Conservation (phyloP, 2,329 filamentous ascomycete genomes). For the Ilyonectria destructans region DNA sequence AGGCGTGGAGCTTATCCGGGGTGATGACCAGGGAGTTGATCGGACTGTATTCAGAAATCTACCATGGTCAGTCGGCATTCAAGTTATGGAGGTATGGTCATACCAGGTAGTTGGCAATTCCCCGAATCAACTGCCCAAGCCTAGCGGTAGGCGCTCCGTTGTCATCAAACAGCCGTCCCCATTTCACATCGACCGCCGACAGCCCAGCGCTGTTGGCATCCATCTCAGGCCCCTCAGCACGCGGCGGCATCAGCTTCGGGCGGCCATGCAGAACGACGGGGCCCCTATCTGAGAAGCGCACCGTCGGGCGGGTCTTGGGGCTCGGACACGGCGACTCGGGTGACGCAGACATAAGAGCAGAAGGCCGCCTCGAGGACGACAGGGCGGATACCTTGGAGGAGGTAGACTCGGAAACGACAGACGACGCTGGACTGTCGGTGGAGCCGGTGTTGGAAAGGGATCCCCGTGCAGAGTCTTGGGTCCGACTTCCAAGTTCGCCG, state of each 20-base stretch:
- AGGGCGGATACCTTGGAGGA: slow-evolving; percentile 35
- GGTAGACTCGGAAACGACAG: slow-evolving; percentile 42
- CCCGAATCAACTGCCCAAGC: slow-evolving; percentile 80
- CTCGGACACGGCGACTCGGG: slow-evolving; percentile 22
- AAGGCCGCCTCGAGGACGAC: slow-evolving; percentile 29
- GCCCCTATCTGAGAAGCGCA: slow-evolving; percentile 52
- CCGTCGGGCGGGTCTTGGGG: slow-evolving; percentile 46
- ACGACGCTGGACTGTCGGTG: slow-evolving; percentile 36
- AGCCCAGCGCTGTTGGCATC: slow-evolving; percentile 20
- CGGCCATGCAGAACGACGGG: slow-evolving; percentile 48
- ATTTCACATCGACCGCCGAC: slow-evolving; percentile 77
- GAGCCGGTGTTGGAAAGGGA: slow-evolving; percentile 30
- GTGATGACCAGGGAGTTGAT: slow-evolving; percentile 74
- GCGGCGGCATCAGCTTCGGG: slow-evolving; percentile 23
- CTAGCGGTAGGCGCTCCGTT: slow-evolving; percentile 78
- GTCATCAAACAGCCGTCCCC: slow-evolving; percentile 82
- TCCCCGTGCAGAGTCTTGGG: slow-evolving; percentile 2
- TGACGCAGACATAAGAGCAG: slow-evolving; percentile 6
- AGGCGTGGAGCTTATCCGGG: slow-evolving; percentile 81
- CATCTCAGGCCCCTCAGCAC: slow-evolving; percentile 11
- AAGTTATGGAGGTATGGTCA: too few relatives aligned
- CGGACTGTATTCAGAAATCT: slow-evolving; percentile 55
- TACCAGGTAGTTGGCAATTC: slow-evolving; percentile 83
- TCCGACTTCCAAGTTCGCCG: slow-evolving; percentile 11
- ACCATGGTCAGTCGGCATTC: slow-evolving; percentile 12